phyloP scores from a whole-genome alignment of 2,329 filamentous ascomycete species.

The Cytospora schulzeri region DNA sequence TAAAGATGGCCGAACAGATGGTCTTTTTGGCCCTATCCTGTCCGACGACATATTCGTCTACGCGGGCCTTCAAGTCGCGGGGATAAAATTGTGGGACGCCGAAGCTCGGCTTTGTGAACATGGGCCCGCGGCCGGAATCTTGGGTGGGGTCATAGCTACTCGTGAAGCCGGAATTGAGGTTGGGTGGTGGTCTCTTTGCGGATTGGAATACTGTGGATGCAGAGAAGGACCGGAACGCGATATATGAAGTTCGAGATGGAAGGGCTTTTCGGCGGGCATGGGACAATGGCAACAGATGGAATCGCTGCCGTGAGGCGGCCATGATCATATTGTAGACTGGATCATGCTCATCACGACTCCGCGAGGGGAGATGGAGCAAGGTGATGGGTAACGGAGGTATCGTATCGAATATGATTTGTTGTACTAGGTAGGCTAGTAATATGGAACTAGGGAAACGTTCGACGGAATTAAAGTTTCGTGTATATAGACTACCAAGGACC shows the following conservation, averaged over 20 bases:
- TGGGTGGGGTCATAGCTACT: slow-evolving; percentile 59
- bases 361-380: background rate
- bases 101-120: slow-evolving; percentile 59
- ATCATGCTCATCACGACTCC: slow-evolving; percentile 20
- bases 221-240: slow-evolving; percentile 32
- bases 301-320: slow-evolving; percentile 26
- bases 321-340: slow-evolving; percentile 19
- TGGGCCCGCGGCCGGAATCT: slow-evolving; percentile 58
- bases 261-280: slow-evolving; percentile 18
- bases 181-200: slow-evolving; percentile 45
- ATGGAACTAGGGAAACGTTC: background rate
- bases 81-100: slow-evolving; percentile 67
- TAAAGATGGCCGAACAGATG: slow-evolving; percentile 90
- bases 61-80: slow-evolving; percentile 77
- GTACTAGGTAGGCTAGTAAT: background rate
- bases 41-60: slow-evolving; percentile 95
- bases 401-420: background rate
- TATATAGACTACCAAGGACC: too few relatives aligned
- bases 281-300: slow-evolving; percentile 27
- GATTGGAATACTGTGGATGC: slow-evolving; percentile 34
- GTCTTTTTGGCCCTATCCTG: slow-evolving; percentile 95
- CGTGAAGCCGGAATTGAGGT: slow-evolving; percentile 61
- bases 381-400: background rate
- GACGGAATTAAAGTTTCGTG: background rate
- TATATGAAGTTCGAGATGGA: background rate